Evolutionary conservation across 139 green algal genomes (phyloP), one percentile per base, ranked within the genome.

Genomic region (Yamagishiella unicocca): DNA sequence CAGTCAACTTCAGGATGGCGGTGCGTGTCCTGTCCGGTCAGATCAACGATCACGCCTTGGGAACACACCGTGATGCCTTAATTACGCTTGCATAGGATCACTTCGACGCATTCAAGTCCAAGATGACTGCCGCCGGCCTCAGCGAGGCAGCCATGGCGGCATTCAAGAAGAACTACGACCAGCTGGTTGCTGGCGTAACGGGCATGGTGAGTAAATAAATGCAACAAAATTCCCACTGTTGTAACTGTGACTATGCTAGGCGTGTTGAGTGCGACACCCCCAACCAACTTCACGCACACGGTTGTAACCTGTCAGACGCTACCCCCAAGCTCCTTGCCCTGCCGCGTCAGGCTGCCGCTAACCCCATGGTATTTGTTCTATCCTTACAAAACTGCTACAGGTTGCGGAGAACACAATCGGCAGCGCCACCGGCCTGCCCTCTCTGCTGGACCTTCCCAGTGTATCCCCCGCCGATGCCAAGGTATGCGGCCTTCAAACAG

Each of bases 131-230:
- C 17, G 90, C 89, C 12, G 91, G 90, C 40, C 87, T 96, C 4
- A 94, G 75, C 46, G 70, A 96, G 12, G 96, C 96, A 5, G 96
- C 96, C 0, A 94, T 98, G 22, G 94, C 83, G 1, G 96, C 96
- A 0, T 99, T 99, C 88, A 93, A 95, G 74, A 78, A 92, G 53
- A 99, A 99, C 89, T 99, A 97, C 76, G 93, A 97, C 38, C 95
- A 98, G 91, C 90, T 99, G 25, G 92, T 95, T 0, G 92, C 91
- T 29, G 96, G 96, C 33, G 95, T 92, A 2, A 98, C 96, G 14
- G 96, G 96, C 45, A 88, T 98, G 93, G 96, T 98, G 54, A 40
- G 82, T 70, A 89, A 74, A 4, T 17, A 25, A 58, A 58, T 80
- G 42, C 54, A 75, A n/a, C n/a, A n/a, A n/a, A n/a, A n/a, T n/a